Percentiles rank a stretch among this genome's conserved stretches.
These are phyloP conservation scores for Xylariaceae sp. DNA, from an alignment of 2,329 filamentous ascomycete species.

Conservation along the genomic window DNA sequence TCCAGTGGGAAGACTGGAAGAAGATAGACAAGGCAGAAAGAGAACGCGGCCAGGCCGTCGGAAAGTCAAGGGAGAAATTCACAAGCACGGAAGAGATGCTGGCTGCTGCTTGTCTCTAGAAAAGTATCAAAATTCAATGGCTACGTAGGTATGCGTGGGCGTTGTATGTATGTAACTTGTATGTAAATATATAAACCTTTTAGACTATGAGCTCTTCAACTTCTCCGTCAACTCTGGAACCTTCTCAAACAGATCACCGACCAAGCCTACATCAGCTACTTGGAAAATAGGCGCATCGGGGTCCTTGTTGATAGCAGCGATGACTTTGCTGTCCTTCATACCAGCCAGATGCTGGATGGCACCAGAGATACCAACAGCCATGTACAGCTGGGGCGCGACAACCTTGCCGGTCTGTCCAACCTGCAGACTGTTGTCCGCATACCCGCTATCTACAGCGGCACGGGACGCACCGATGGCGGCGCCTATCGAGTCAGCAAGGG, in stretches of 20 bases:
- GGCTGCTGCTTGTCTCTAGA: slow-evolving; percentile 41
- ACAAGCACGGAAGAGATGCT: slow-evolving; percentile 55
- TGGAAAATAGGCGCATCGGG: slow-evolving; percentile 97
- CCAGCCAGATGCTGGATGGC: slow-evolving; percentile 97
- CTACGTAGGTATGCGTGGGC: slow-evolving; percentile 16
- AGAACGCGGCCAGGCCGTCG: slow-evolving; percentile 56
- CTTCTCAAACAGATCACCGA: slow-evolving; percentile 92
- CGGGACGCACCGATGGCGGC: slow-evolving; percentile 95
- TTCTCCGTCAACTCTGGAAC: slow-evolving; percentile 96
- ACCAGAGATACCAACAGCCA: slow-evolving; percentile 92
- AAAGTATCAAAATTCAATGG: not conserved
- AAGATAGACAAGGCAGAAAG: slow-evolving; percentile 77
- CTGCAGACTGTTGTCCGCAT: slow-evolving; percentile 96
- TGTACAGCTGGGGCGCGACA: slow-evolving; percentile 89
- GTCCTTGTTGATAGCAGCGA: slow-evolving; percentile 98
- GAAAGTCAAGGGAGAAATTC: slow-evolving; percentile 75
- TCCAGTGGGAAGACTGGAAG: slow-evolving; percentile 80
- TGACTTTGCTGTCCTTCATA: slow-evolving; percentile 99
- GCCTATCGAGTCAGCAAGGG: slow-evolving; percentile 84
- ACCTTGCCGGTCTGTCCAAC: slow-evolving; percentile 99
- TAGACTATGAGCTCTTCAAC: slow-evolving; percentile 56
- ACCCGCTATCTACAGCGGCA: slow-evolving; percentile 93
- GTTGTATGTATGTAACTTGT: slow-evolving; percentile 21
- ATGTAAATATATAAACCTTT: slow-evolving; percentile 1
- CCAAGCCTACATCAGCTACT: slow-evolving; percentile 89